Evolutionary conservation across 208 protist species (phyloP), one percentile per base, ranked within the genome.

Genomic region (Crithidia acanthocephali): DNA sequence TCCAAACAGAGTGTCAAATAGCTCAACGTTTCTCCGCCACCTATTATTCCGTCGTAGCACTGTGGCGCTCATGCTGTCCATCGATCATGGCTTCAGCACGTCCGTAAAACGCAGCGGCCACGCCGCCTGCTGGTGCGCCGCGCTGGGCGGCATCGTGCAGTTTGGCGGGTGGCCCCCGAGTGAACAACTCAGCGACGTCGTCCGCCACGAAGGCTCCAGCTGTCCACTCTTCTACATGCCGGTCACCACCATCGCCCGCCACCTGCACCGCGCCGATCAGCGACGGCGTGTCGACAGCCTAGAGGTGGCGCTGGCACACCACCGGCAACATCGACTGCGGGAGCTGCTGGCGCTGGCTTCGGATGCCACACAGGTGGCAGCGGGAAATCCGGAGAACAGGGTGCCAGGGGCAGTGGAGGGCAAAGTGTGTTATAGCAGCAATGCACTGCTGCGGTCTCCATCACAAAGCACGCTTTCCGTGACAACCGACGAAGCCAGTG

Each of bases 101-200:
- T 67, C 72, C 7, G 40, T 86, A 52, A 70, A 66, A 20, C 74
- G 82, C 42, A 84, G 76, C 61, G 82, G 81, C 16, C 79, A 87
- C 44, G 79, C 76, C 7, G 56, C 76, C 9, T 87, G 82, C 61
- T 91, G 74, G 68, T 85, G 75, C 52, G 48, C 79, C 1, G 68
- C 76, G 2, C 58, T 78, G 11, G 60, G 77, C n/a, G 79, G 70
- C 18, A 52, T 91, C 35, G 76, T 86, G 16, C 76, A 86, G 53
- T 86, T 91, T 40, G 85, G 85, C 10, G 85, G 85, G 2, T 86
- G 81, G 80, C 85, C 81, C 1, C 82, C 85, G 4, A 76, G 48
- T 16, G 72, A 72, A 28, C 53, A 81, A 33, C 63, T 85, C 22
- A 63, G 59, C n/a, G 63, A 75, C 2, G 73, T 81, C 35, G 72